phyloP scores from a whole-genome alignment of 2,329 filamentous ascomycete species.

The Cytospora schulzeri region DNA sequence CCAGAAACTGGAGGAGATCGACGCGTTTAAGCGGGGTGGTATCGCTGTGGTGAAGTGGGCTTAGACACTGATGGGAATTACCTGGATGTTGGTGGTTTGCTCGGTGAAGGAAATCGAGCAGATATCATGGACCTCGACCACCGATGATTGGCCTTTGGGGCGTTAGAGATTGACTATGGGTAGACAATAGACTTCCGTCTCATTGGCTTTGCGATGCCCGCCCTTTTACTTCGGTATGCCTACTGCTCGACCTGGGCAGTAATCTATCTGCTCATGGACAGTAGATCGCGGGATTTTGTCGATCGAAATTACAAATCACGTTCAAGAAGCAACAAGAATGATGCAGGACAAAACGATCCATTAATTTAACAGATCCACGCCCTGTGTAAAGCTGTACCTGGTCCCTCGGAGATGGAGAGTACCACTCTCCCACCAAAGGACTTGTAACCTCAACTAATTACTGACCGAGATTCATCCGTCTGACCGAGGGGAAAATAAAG shows the following conservation, averaged over 20 bases:
- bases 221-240: not conserved
- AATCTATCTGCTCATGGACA: not conserved
- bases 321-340: not conserved
- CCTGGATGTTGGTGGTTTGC: not conserved
- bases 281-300: not conserved
- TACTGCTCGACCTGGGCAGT: not conserved
- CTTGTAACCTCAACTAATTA: not conserved
- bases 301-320: not conserved
- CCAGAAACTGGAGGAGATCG: constrained; percentile 59
- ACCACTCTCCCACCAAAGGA: not conserved
- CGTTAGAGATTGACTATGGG: not conserved
- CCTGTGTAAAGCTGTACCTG: not conserved
- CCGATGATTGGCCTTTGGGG: not conserved
- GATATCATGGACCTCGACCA: not conserved
- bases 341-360: not conserved
- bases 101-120: not conserved
- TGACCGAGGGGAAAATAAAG: not conserved
- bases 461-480: not conserved
- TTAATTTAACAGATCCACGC: not conserved
- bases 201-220: not conserved
- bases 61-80: constrained; percentile 29
- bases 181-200: not conserved
- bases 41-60: constrained; percentile 66
- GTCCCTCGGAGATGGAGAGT: not conserved
- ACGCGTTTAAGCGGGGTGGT: constrained; percentile 67